Percentiles rank a stretch among this genome's conserved stretches.
phyloP scores from a whole-genome alignment of 306 rosid species.

The Cajanus cajan region DNA sequence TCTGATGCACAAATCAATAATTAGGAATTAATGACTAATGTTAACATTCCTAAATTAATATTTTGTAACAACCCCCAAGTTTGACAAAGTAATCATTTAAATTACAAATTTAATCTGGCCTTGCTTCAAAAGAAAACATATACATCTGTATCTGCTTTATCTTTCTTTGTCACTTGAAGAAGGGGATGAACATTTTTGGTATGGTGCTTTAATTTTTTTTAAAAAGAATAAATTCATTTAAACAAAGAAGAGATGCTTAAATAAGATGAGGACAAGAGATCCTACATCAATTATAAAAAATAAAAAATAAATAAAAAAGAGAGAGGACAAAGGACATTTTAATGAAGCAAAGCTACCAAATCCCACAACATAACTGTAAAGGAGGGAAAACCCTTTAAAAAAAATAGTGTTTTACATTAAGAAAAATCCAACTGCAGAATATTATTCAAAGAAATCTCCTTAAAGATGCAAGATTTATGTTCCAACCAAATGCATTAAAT shows the following conservation, averaged over 20 bases:
- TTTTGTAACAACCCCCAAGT: neutral
- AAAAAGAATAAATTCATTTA: neutral
- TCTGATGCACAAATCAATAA: slow-evolving; percentile 10
- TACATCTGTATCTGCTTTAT: neutral
- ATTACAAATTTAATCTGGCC: neutral
- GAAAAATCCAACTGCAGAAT: neutral
- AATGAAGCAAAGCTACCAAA: neutral
- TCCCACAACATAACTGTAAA: neutral
- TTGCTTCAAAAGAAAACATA: neutral
- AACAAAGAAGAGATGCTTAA: neutral
- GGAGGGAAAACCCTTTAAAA: neutral
- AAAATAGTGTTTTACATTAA: neutral
- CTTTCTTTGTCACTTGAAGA: neutral
- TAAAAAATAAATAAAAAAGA: neutral
- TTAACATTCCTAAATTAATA: neutral
- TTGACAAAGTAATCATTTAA: neutral
- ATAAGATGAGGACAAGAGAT: neutral
- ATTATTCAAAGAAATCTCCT: neutral
- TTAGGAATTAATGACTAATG: neutral
- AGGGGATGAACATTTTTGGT: neutral
- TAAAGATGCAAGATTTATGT: neutral
- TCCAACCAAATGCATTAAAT: neutral
- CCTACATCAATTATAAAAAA: neutral
- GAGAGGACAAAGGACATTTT: neutral
- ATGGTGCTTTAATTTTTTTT: neutral